A percentile compares a stretch with the other conserved stretches of the same genome.
phyloP scores from a whole-genome alignment of 1,284 basidiomycete genomes.

The Malassezia restricta region DNA sequence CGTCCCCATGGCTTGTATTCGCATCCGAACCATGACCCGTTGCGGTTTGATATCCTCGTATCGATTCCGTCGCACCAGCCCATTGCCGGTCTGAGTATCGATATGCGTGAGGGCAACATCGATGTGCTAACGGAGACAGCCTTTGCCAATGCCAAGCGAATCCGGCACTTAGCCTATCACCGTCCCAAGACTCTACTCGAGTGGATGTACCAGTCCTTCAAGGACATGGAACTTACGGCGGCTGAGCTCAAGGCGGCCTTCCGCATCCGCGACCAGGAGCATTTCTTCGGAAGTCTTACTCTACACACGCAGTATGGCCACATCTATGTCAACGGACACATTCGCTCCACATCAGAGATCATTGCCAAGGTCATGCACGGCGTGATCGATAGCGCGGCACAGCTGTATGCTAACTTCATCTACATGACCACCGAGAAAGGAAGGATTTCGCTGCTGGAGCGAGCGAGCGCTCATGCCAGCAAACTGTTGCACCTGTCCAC shows the following conservation, averaged over 20 bases:
- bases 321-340: slow-evolving; percentile 15
- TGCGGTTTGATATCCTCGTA: slow-evolving; percentile 29
- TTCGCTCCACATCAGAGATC: neutral
- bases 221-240: neutral
- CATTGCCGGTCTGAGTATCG: slow-evolving; percentile 23
- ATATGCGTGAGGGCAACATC: slow-evolving; percentile 20
- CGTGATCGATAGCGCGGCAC: neutral
- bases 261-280: neutral
- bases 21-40: slow-evolving; percentile 9
- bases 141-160: neutral
- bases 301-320: slow-evolving; percentile 20
- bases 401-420: neutral
- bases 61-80: slow-evolving; percentile 23
- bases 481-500: neutral
- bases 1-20: neutral
- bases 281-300: slow-evolving; percentile 15
- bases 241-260: neutral
- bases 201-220: neutral
- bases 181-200: neutral
- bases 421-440: slow-evolving; percentile 1
- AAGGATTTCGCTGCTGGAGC: neutral
- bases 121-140: slow-evolving; percentile 15
- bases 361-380: neutral
- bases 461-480: neutral
- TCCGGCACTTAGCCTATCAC: neutral